These are phyloP conservation scores for Rhododendron ferrugineum DNA, from an alignment of 148 eudicot genomes.

Conservation along the genomic window DNA sequence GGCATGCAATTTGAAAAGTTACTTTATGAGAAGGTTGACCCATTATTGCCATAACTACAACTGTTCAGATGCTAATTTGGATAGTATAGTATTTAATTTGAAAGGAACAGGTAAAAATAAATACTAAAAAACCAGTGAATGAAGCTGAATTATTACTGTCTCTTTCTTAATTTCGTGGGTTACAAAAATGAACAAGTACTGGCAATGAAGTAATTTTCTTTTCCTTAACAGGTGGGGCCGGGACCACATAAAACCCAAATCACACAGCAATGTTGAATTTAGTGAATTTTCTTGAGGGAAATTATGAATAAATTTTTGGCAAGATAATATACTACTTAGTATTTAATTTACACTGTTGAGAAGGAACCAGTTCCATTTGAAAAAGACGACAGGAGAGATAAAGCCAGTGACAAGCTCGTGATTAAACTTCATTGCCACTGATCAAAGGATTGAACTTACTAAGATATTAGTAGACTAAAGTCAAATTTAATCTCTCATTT, in stretches of 20 bases:
- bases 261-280: background rate
- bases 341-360: too few species aligned
- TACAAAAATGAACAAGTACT: background rate
- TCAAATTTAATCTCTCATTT: too few species aligned
- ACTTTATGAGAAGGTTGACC: background rate
- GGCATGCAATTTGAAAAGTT: background rate
- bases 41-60: background rate
- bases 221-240: background rate
- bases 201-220: background rate
- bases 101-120: background rate
- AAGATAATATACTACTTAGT: too few species aligned
- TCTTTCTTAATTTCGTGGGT: background rate
- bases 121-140: background rate
- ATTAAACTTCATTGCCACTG: too few species aligned
- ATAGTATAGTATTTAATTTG: background rate
- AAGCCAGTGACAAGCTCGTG: too few species aligned
- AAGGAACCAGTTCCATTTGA: too few species aligned
- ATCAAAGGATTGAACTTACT: too few species aligned
- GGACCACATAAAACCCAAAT: background rate
- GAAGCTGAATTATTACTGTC: background rate
- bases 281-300: background rate
- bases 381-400: too few species aligned
- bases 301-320: too few species aligned
- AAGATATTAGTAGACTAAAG: too few species aligned
- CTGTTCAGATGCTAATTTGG: background rate